These are phyloP conservation scores for Elsinoe ampelina DNA, from an alignment of 2,329 filamentous ascomycete genomes.

Conservation along the genomic window DNA sequence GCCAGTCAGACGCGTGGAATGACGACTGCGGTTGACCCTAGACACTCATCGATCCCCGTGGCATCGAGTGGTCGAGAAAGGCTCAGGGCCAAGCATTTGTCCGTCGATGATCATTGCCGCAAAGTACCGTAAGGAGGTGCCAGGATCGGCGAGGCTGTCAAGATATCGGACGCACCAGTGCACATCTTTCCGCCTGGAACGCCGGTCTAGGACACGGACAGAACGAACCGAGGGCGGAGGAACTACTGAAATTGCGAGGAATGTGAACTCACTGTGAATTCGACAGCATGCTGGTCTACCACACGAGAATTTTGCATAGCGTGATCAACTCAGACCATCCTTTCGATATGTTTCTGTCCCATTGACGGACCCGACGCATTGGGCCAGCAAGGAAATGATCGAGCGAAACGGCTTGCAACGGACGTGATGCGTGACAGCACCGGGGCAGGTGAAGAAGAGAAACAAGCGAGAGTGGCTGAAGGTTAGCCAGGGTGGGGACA, in stretches of 20 bases:
- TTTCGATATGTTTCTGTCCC: conserved; percentile 1
- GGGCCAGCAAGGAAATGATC: not conserved
- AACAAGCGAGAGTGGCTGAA: not conserved
- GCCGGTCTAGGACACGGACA: not conserved
- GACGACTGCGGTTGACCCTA: not conserved
- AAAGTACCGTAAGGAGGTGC: not conserved
- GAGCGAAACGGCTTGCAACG: not conserved
- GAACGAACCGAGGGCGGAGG: not conserved
- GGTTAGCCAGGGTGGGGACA: not conserved
- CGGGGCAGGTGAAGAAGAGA: not conserved
- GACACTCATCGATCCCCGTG: not conserved
- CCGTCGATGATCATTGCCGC: conserved; percentile 1
- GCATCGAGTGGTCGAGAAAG: not conserved
- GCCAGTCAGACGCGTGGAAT: not conserved
- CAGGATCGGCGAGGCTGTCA: conserved; percentile 11
- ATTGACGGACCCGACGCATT: not conserved
- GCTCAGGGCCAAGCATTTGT: not conserved
- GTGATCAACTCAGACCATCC: not conserved
- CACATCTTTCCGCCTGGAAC: conserved; percentile 4
- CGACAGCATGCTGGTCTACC: too few species aligned
- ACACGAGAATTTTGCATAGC: not conserved
- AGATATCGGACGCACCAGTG: conserved; percentile 1
- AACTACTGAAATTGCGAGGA: not conserved
- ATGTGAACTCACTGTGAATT: not conserved
- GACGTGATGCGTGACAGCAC: not conserved